Conservation (phyloP, 805 yeast species). For the Saturnispora galanensis region DNA sequence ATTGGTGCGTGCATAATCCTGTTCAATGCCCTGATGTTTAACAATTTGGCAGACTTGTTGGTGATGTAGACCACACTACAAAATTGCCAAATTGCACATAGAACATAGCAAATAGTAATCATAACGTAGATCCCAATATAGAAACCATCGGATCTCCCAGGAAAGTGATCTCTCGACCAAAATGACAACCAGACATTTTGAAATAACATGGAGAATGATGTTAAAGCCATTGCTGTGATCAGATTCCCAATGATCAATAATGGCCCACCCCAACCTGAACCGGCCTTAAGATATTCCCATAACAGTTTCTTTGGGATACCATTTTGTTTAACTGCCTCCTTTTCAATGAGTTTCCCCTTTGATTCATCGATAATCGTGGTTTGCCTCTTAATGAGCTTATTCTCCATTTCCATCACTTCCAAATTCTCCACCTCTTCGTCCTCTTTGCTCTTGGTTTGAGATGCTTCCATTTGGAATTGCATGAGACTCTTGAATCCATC, state of each 20-base stretch:
- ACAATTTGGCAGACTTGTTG: constrained; percentile 41
- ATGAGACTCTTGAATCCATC: constrained; percentile 41
- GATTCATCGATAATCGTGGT: constrained; percentile 22
- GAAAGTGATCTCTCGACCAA: constrained; percentile 56
- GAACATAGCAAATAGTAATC: constrained; percentile 40
- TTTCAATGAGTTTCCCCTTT: constrained; percentile 24
- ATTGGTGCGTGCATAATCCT: constrained; percentile 68
- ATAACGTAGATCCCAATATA: constrained; percentile 69
- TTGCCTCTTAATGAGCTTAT: constrained; percentile 16
- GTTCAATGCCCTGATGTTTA: constrained; percentile 54
- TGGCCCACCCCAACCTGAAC: constrained; percentile 40
- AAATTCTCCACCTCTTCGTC: constrained; percentile 23
- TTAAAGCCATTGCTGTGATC: constrained; percentile 20
- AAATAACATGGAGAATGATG: constrained; percentile 45
- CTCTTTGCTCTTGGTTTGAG: neutral
- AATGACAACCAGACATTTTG: constrained; percentile 73
- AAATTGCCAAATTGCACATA: constrained; percentile 36
- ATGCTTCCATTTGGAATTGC: constrained; percentile 26
- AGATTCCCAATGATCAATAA: constrained; percentile 19
- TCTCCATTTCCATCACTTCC: constrained; percentile 17
- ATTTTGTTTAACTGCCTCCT: constrained; percentile 25
- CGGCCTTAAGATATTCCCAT: constrained; percentile 39
- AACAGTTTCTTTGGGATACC: constrained; percentile 39
- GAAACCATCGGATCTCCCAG: constrained; percentile 33
- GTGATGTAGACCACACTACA: constrained; percentile 39